These are phyloP conservation scores for Xylaria sp. DNA, from an alignment of 2,329 filamentous ascomycete genomes.

Conservation along the genomic window DNA sequence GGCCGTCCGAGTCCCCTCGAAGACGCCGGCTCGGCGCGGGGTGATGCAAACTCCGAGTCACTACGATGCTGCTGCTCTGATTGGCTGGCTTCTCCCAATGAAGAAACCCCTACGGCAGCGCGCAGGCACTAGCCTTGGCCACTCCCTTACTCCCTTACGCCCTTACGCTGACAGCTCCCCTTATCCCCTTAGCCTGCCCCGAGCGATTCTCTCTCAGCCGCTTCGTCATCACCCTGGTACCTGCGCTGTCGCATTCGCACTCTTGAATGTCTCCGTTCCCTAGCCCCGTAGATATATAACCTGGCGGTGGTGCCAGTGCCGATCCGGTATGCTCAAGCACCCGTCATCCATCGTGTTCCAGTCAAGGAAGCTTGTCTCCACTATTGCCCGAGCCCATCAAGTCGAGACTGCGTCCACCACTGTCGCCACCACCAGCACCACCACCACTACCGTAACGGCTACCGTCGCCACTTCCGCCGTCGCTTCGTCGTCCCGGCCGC, in stretches of 20 bases:
- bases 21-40: slow-evolving; percentile 26
- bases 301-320: slow-evolving; percentile 37
- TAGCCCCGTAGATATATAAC: slow-evolving; percentile 43
- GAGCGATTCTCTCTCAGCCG: not conserved
- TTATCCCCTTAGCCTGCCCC: no score
- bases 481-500: slow-evolving; percentile 34
- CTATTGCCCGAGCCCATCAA: slow-evolving; percentile 46
- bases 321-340: slow-evolving; percentile 59
- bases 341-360: slow-evolving; percentile 55
- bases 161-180: not conserved
- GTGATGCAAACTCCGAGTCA: slow-evolving; percentile 30
- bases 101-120: slow-evolving; percentile 3
- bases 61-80: not conserved
- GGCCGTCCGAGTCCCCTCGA: not conserved
- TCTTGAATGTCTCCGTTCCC: slow-evolving; percentile 41
- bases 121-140: not conserved
- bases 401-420: slow-evolving; percentile 34
- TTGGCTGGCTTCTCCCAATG: slow-evolving; percentile 18
- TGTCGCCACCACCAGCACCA: not conserved
- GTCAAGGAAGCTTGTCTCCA: slow-evolving; percentile 55
- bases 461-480: slow-evolving; percentile 12
- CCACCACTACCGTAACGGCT: not conserved
- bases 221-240: slow-evolving; percentile 30
- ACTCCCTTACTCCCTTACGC: not conserved
- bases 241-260: slow-evolving; percentile 25